Conservation (phyloP, 768 basidiomycete species). For the Lyophyllum shimeji region DNA sequence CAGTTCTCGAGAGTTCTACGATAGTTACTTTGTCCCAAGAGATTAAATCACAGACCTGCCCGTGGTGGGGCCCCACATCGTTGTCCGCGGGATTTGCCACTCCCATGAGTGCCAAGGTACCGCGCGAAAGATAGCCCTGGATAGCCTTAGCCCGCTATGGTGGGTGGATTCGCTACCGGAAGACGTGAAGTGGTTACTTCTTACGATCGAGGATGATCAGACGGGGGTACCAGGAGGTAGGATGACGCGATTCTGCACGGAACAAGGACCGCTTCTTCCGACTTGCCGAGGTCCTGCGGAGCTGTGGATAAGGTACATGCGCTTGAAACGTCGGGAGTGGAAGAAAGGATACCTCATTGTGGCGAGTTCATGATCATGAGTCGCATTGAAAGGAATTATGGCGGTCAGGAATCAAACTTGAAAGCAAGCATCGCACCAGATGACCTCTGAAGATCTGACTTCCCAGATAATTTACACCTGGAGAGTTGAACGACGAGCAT, state of each 20-base stretch:
- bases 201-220: background rate
- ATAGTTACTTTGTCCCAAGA: background rate
- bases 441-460: background rate
- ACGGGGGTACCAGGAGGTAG: background rate
- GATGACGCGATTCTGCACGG: background rate
- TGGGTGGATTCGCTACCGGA: background rate
- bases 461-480: background rate
- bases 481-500: background rate
- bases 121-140: background rate
- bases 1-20: too few species aligned
- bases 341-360: background rate
- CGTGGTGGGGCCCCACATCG: background rate
- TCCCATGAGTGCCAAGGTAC: background rate
- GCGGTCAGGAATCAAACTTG: background rate
- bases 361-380: background rate
- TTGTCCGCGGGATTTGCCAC: conserved; percentile 1
- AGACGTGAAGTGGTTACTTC: too few species aligned
- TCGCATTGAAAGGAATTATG: background rate
- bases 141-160: background rate
- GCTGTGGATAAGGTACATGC: background rate
- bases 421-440: background rate
- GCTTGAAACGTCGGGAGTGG: background rate
- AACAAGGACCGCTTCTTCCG: background rate
- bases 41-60: background rate
- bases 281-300: background rate